Evolutionary conservation across 352 stramenopile species (phyloP), one percentile per base, ranked within the genome.

Genomic region (Lagenidium giganteum): DNA sequence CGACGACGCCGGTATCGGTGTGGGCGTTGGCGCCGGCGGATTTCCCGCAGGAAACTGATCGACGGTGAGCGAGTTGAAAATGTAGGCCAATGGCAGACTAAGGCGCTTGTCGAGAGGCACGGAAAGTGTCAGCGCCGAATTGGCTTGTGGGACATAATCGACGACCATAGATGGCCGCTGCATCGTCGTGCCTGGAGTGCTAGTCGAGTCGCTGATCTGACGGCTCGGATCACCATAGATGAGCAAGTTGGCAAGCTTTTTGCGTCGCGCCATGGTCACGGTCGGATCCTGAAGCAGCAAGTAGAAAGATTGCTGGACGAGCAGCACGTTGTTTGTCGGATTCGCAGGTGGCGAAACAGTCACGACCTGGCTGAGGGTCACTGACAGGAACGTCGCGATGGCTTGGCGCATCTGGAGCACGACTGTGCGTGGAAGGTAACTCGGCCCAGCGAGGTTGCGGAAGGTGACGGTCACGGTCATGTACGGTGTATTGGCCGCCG

Each of bases 391-490:
- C 3, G 63, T 54, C 3, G 50, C 42, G 17, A 84, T 42, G 14
- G 60, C 71, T 8, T 57, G 65, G 21, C 69, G 71, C 3, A 61
- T 63, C 61, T 81, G 68, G 47, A 66, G 82, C 23, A 80, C 44
- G 2, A 75, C 27, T 16, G 53, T 63, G 22, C 61, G 66, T 12
- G 49, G 40, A 14, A 84, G 42, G 41, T 73, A 70, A 0, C 14
- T 2, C 3, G 58, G 48, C 11, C 61, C 43, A 3, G 64, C 63
- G 8, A 82, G 36, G 41, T 82, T 80, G 25, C 66, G 55, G 18
- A 72, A 78, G 25, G 50, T 44, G 12, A 80, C 51, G 28, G 64
- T 60, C 12, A 78, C 57, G 0, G 47, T 48, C 46, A 84, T 37
- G 35, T 72, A 82, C 11, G 49, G 37, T 0, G 49, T 24, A 2